Evolutionary conservation across 1,139 yeast species (phyloP), one percentile per base, ranked within the genome.

Genomic region (Hemisphaericaspora lyxosophila): DNA sequence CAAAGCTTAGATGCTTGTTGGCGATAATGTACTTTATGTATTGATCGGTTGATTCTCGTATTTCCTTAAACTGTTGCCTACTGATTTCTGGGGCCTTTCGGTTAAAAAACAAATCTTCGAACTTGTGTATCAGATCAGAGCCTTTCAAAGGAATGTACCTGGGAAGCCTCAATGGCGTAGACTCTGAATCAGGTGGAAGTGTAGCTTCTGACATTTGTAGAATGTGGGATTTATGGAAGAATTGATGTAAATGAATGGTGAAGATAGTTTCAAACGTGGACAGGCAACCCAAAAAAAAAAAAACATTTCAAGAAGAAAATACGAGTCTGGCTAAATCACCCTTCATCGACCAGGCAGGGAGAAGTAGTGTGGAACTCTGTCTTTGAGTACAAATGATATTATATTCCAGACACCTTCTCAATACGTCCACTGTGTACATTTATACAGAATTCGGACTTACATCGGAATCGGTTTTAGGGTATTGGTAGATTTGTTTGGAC

Each of bases 1-100:
- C 42, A 26, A 45, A 39, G 8, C 40, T 41, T 5, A 45, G 27
- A n/a, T 36, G 32, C 1, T 33, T 41, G 26, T 40, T 36, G 1
- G 34, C 31, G 27, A 46, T 31, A 9, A 46, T 36, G 25, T 38
- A 39, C 4, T 39, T 29, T 7, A 46, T 41, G 32, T 46, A 47
- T 14, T 39, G 31, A 9, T 45, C 35, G 8, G 38, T 27, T 12
- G 30, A 16, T 8, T 36, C 30, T 8, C 26, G 20, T 4, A 42
- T 30, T 26, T 33, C 30, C 5, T 20, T 30, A 9, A 34, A 31
- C 26, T 46, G 46, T 23, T 38, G 19, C 11, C 23, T 29, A 15
- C 31, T 29, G 11, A 36, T 26, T 12, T 37, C 39, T n/a, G 27
- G 23, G 9, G 33, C 26, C 5, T 29, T 8, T 13, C 26, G 26